Percentiles rank a stretch among this genome's conserved stretches.
These are phyloP conservation scores for Cryphonectria naterciae DNA, from an alignment of 2,329 filamentous ascomycete species.

Conservation along the genomic window DNA sequence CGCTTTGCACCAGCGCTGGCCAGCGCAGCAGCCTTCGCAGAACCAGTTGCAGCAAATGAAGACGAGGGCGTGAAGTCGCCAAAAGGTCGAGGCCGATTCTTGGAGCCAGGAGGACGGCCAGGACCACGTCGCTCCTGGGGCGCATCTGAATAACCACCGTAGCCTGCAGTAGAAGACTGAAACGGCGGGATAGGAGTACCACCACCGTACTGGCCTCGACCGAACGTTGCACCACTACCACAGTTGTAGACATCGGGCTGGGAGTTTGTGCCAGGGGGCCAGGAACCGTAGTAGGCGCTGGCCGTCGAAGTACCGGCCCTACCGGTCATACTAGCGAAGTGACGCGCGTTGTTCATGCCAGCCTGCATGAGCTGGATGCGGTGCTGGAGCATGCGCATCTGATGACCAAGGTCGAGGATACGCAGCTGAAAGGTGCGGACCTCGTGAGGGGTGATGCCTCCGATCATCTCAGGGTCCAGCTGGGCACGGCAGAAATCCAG, in stretches of 20 bases:
- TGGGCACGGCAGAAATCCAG: conserved; percentile 46
- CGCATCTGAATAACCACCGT: conserved; percentile 7
- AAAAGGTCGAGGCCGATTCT: conserved; percentile 15
- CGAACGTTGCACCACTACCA: background rate
- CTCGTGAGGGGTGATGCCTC: conserved; percentile 46
- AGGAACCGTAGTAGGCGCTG: conserved; percentile 3
- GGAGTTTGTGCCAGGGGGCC: conserved; percentile 7
- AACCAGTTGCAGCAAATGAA: background rate
- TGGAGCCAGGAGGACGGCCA: conserved; percentile 27
- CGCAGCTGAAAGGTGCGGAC: conserved; percentile 47
- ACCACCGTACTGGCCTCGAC: conserved; percentile 10
- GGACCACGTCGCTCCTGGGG: conserved; percentile 29
- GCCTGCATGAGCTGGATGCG: conserved; percentile 43
- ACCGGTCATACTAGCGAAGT: background rate
- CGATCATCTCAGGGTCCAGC: conserved; percentile 33
- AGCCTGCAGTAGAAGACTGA: background rate
- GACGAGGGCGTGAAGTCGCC: background rate
- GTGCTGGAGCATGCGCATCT: conserved; percentile 48
- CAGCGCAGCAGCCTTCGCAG: conserved; percentile 27
- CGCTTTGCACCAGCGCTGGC: conserved; percentile 27
- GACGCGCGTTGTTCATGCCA: conserved; percentile 37
- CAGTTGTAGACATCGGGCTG: background rate
- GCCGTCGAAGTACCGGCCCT: conserved; percentile 2
- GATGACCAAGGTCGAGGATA: conserved; percentile 47
- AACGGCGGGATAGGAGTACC: background rate